Conservation (phyloP, 495 filamentous ascomycete species). For the Talaromyces adpressus region DNA sequence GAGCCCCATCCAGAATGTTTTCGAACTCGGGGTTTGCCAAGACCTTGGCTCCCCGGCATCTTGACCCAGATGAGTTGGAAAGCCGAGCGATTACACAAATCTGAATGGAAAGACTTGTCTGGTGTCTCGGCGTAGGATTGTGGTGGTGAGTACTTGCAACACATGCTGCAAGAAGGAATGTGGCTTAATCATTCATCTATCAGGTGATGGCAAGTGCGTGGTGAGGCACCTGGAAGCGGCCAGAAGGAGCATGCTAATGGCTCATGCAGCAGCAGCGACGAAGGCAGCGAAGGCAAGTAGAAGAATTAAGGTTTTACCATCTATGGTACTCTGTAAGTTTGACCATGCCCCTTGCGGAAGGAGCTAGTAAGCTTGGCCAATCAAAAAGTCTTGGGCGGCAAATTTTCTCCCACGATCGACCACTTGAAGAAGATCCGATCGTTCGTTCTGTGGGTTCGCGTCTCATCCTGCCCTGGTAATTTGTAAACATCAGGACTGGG, state of each 20-base stretch:
- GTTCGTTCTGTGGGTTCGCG: background rate
- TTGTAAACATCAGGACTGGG: background rate
- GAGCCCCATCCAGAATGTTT: background rate
- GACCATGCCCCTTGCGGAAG: background rate
- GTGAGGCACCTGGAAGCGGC: background rate
- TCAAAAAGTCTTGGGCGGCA: background rate
- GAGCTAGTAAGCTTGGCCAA: background rate
- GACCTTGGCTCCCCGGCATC: constrained; percentile 1
- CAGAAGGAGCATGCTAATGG: too few species aligned
- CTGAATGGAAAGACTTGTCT: background rate
- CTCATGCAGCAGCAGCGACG: too few species aligned
- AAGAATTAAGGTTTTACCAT: background rate
- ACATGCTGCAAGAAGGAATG: background rate
- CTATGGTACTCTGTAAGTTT: background rate
- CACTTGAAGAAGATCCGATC: background rate
- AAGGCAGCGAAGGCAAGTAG: background rate
- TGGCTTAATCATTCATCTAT: background rate
- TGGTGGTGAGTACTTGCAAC: background rate
- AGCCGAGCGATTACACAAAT: background rate
- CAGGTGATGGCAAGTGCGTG: background rate
- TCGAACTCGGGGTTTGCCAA: constrained; percentile 1
- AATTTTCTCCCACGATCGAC: background rate
- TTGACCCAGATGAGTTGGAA: background rate
- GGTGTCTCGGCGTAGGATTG: background rate
- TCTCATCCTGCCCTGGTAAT: background rate